Conservation (phyloP, 768 basidiomycete genomes). For the Crepidotus variabilis region DNA sequence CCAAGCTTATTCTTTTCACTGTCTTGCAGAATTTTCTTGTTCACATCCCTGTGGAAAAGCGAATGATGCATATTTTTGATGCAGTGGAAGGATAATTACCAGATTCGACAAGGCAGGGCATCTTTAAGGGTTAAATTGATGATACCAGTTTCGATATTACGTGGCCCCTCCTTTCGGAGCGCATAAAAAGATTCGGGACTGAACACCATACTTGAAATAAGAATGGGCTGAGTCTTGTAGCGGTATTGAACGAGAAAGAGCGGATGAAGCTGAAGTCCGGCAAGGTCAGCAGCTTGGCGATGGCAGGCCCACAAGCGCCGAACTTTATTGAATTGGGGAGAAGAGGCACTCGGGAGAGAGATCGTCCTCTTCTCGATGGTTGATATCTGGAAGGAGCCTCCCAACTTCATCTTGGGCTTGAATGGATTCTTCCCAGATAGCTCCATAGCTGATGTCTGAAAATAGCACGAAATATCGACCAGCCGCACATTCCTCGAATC, state of each 20-base stretch:
- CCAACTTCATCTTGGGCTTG: neutral
- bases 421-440: neutral
- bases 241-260: neutral
- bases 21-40: neutral
- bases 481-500: neutral
- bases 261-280: neutral
- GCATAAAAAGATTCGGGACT: neutral
- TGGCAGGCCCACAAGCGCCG: neutral
- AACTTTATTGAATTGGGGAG: neutral
- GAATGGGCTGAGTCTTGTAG: neutral
- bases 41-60: neutral
- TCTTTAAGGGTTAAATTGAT: neutral
- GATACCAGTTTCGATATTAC: neutral
- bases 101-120: neutral
- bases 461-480: neutral
- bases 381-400: neutral
- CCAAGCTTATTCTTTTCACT: neutral
- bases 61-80: neutral
- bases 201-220: neutral
- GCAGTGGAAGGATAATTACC: neutral
- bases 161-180: neutral
- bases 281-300: neutral
- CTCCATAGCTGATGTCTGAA: neutral
- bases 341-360: neutral
- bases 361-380: neutral